A percentile compares a stretch with the other conserved stretches of the same genome.
phyloP scores from a whole-genome alignment of 352 stramenopile species.

The Phytophthora europaea region DNA sequence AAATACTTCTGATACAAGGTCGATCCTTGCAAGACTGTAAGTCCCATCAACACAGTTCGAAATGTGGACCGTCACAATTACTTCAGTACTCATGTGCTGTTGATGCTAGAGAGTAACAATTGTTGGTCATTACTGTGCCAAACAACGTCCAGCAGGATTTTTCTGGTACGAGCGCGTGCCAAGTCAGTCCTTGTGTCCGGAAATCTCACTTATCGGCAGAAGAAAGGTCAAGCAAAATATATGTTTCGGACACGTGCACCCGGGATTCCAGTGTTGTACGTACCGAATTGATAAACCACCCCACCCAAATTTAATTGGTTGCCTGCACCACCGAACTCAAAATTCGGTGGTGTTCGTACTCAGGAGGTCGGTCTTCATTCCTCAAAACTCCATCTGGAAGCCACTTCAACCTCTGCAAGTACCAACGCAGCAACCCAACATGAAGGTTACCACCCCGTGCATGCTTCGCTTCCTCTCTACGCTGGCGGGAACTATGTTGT shows the following conservation, averaged over 20 bases:
- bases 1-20: too few relatives aligned
- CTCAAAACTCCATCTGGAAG: constrained; percentile 7
- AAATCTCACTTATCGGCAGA: constrained; percentile 6
- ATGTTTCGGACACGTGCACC: neutral
- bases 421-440: neutral
- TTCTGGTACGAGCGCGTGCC: constrained; percentile 13
- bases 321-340: constrained; percentile 11
- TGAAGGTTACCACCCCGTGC: constrained; percentile 12
- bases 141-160: neutral
- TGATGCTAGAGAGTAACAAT: too few relatives aligned
- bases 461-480: constrained; percentile 9
- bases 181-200: constrained; percentile 2
- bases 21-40: too few relatives aligned
- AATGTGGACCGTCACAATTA: too few relatives aligned
- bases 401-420: neutral
- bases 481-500: neutral
- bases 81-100: too few relatives aligned
- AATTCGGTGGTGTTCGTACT: neutral
- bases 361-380: constrained; percentile 3
- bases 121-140: neutral
- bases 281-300: neutral
- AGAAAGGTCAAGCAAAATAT: neutral
- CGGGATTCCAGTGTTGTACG: neutral
- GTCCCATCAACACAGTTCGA: too few relatives aligned
- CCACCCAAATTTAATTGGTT: constrained; percentile 4